Evolutionary conservation across 1,284 basidiomycete species (phyloP), one percentile per base, ranked within the genome.

Genomic region (Pisolithus thermaeus): DNA sequence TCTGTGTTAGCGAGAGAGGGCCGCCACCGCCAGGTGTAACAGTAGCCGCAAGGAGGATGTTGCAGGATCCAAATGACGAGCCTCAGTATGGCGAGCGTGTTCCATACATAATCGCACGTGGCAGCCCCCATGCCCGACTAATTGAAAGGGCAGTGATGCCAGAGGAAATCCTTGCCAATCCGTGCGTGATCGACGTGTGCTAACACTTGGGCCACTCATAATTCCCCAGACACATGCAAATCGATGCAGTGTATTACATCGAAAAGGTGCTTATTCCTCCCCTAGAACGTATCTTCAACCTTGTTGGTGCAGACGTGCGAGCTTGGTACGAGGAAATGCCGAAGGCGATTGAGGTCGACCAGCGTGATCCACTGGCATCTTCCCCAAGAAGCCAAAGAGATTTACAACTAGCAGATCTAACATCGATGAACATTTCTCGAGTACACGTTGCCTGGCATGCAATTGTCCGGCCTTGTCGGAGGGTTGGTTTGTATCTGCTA

Each of bases 291-390:
- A 84, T 99, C 42, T 93, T 98, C 73, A 94, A 90, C 61, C 80
- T 98, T 25, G 77, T 96, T 30, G 96, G 97, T 6, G 92, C 88
- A 4, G 90, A 97, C 61, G 87, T 97, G 32, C 79, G 81, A 49
- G 72, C 76, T 30, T 99, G 97, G 97, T 97, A 85, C 62, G 79
- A 87, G 52, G 85, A 89, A 42, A 94, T 97, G 90, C 90, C 93
- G 0, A 87, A 81, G 62, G 69, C 62, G 28, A 63, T 67, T 38
- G 54, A 57, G 0, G 57, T 64, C 18, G 61, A 67, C 45, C 59
- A 68, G 48, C 56, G 53, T 9, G 63, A 68, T 28, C 48, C 41
- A 7, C 52, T 60, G 7, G 41, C 54, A 9, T 47, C 55, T 30
- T 81, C 79, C 7, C 81, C 82, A 11, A 71, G 49, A 83, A 81